Conservation (phyloP, 2,329 filamentous ascomycete genomes). For the Calonectria montana region DNA sequence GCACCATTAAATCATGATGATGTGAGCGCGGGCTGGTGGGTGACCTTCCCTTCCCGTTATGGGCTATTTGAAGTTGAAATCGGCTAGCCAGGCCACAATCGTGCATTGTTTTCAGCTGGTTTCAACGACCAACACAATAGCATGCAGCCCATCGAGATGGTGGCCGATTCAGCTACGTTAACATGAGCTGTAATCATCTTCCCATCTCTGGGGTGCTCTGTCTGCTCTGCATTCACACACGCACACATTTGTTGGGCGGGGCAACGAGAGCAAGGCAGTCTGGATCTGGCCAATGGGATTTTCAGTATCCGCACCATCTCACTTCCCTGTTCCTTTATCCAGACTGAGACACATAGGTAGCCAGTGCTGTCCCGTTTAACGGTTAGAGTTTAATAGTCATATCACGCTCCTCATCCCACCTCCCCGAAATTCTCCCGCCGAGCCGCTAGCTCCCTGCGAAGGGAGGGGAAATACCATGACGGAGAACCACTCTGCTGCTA, state of each 20-base stretch:
- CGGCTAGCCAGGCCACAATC: neutral
- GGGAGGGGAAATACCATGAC: neutral
- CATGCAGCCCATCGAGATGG: neutral
- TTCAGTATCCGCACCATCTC: neutral
- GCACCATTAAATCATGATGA: conserved; percentile 3
- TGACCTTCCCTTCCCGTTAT: conserved; percentile 2
- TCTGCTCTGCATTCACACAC: neutral
- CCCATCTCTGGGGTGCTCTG: neutral
- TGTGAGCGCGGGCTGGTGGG: neutral
- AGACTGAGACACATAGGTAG: neutral
- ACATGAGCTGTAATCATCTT: neutral
- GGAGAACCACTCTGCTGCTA: neutral
- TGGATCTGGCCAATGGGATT: neutral
- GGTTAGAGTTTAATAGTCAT: conserved; percentile 9
- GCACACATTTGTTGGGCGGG: neutral
- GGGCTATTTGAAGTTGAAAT: neutral
- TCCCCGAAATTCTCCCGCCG: neutral
- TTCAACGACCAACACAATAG: neutral
- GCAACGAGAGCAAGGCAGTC: neutral
- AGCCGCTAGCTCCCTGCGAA: neutral
- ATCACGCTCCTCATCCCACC: neutral
- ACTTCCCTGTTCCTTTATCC: neutral
- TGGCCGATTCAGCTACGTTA: neutral
- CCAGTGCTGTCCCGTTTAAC: neutral
- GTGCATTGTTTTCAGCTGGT: neutral